These are phyloP conservation scores for Hypholoma fasciculare DNA, from an alignment of 768 basidiomycete genomes.

Conservation along the genomic window DNA sequence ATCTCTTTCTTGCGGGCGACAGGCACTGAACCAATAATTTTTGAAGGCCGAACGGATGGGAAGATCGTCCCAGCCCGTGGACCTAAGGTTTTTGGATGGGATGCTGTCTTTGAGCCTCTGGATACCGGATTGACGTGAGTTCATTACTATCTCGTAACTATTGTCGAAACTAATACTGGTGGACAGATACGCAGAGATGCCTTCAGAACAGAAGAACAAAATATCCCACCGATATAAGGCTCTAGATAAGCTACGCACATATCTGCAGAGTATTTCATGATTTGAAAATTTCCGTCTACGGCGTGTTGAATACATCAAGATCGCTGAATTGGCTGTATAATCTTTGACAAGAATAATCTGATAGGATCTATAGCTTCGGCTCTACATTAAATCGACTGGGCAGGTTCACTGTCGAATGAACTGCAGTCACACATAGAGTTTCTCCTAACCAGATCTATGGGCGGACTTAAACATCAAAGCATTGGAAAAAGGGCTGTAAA, in stretches of 20 bases:
- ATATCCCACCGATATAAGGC: constrained; percentile 76
- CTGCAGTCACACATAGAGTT: constrained; percentile 43
- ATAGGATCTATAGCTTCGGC: no score
- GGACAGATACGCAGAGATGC: constrained; percentile 79
- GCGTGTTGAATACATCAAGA: no score
- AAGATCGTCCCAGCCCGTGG: constrained; percentile 86
- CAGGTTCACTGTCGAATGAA: constrained; percentile 40
- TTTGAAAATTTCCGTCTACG: no score
- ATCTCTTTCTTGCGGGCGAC: neutral
- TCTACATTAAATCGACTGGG: no score
- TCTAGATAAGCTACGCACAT: constrained; percentile 61
- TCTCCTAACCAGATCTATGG: constrained; percentile 41
- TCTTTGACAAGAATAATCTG: no score
- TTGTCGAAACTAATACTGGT: neutral
- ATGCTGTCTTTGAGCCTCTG: constrained; percentile 79
- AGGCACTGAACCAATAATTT: constrained; percentile 67
- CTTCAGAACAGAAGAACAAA: constrained; percentile 62
- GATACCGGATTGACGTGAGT: constrained; percentile 77
- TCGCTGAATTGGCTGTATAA: no score
- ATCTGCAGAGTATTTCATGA: constrained; percentile 37
- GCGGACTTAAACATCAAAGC: neutral
- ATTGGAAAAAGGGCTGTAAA: neutral
- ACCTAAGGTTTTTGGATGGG: constrained; percentile 84
- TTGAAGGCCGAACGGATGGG: constrained; percentile 87
- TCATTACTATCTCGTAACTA: neutral